Base-by-base conservation (phyloP, 164 flowering plant genomes). In the Magnolia kwangsiensis region DNA sequence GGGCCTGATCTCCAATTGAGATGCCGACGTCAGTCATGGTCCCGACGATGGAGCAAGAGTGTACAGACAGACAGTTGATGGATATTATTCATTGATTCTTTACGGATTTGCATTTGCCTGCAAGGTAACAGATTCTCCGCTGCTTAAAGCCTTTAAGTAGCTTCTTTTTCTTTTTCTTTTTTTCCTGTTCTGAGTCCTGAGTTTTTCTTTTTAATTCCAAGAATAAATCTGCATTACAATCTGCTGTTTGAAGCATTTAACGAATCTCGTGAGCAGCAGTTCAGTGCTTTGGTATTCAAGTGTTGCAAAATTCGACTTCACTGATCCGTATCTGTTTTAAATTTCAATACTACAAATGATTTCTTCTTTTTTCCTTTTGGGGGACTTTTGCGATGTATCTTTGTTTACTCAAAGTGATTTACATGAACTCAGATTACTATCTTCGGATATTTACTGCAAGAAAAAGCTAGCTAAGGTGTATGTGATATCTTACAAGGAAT, bases 1-100 rank as follows among this genome's bases (percentile, higher is more conserved):
- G 76, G 80, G 79, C 66, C 68, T 78, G 78, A 73, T 78, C 74
- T 82, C 69, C 73, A 72, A 77, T 74, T 78, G 51, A 69, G 67
- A 64, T n/a, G 67, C 67, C n/a, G 10, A 64, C n/a, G 7, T 21
- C 21, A 23, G 16, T 70, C 66, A 29, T 9, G 61, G 51, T 16
- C 70, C 67, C 68, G 50, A 50, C 61, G 77, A 78, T 76, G 80
- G 72, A 74, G 69, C 82, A 77, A 77, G 80, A 76, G 71, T 82
- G 83, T 83, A 86, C 78, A 85, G 81, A 83, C 70, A 64, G 63
- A 77, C 67, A 50, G 20, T 20, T 8, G 18, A 74, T 63, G 69
- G 50, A 23, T 77, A 74, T 64, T 55, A 55, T 81, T 80, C 82
- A 79, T 81, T 85, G 66, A 72, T 80, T 83, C 81, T 80, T 83